phyloP scores from a whole-genome alignment of 2,329 filamentous ascomycete genomes.

The Exutisphaerella laricina region DNA sequence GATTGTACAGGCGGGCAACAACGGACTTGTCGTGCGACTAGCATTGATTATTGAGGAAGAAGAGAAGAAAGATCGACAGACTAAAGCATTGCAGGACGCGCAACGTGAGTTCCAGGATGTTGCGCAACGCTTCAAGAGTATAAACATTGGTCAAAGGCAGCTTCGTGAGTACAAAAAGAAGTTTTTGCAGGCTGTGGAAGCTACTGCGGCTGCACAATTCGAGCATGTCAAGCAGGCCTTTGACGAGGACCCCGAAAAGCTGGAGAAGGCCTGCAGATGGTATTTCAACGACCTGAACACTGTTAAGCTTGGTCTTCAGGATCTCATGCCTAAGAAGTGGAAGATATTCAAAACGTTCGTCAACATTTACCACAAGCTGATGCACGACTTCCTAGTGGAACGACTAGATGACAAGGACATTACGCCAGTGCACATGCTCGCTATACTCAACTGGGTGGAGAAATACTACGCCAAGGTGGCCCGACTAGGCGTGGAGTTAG shows the following conservation, averaged over 20 bases:
- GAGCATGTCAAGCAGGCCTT: conserved; percentile 67
- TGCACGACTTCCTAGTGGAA: conserved; percentile 86
- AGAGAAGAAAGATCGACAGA: conserved; percentile 91
- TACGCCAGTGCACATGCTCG: conserved; percentile 80
- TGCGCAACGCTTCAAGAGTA: conserved; percentile 86
- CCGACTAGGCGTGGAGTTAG: conserved; percentile 71
- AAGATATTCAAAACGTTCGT: conserved; percentile 87
- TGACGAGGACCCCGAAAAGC: conserved; percentile 69
- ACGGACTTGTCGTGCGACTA: conserved; percentile 81
- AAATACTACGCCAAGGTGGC: conserved; percentile 96
- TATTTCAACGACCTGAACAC: conserved; percentile 97
- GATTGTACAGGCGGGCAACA: conserved; percentile 78
- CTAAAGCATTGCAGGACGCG: conserved; percentile 84
- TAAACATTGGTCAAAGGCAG: conserved; percentile 79
- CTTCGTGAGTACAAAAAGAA: conserved; percentile 96
- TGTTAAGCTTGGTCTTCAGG: conserved; percentile 86
- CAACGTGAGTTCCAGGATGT: conserved; percentile 95
- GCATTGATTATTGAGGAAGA: conserved; percentile 91
- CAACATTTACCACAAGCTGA: conserved; percentile 83
- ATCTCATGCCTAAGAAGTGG: conserved; percentile 93
- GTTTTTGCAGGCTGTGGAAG: conserved; percentile 73
- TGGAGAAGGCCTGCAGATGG: conserved; percentile 90
- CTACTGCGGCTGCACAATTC: conserved; percentile 69
- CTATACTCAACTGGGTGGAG: conserved; percentile 90
- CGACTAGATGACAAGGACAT: conserved; percentile 79